Evolutionary conservation across 78 protist genomes (phyloP).

Genomic region (Dictyostelium capitatum): DNA sequence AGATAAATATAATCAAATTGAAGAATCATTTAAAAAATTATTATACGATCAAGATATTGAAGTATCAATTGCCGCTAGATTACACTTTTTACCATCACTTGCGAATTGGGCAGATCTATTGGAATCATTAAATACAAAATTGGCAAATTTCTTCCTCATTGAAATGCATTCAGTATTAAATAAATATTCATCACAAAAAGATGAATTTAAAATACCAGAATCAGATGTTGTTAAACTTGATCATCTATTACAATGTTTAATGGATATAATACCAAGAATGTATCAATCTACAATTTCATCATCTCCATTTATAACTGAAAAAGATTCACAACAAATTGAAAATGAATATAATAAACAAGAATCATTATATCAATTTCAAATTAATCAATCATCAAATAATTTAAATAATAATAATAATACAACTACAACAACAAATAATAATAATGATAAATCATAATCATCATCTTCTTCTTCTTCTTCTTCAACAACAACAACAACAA

Average conservation of each 20-base stretch:
- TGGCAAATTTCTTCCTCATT: conserved; percentile 6
- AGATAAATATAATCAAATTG: conserved; percentile 76
- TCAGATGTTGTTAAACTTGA: conserved; percentile 32
- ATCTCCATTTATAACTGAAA: conserved; percentile 47
- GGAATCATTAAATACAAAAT: conserved; percentile 34
- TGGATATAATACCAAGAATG: conserved; percentile 63
- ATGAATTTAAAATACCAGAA: conserved; percentile 72
- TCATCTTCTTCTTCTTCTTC: background rate
- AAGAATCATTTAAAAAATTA: conserved; percentile 61
- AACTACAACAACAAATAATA: background rate
- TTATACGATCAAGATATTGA: conserved; percentile 30
- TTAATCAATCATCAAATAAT: background rate
- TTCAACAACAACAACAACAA: background rate
- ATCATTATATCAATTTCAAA: conserved; percentile 70
- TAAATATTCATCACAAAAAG: conserved; percentile 61
- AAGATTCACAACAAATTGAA: conserved; percentile 59
- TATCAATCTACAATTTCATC: conserved; percentile 63
- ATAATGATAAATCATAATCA: background rate
- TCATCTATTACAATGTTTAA: conserved; percentile 37
- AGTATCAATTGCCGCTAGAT: conserved; percentile 44
- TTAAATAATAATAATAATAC: background rate
- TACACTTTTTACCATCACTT: conserved; percentile 49
- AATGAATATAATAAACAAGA: conserved; percentile 71
- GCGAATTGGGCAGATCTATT: conserved; percentile 74
- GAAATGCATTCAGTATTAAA: conserved; percentile 30